Conservation (phyloP, 2,329 filamentous ascomycete species). For the Fusarium nygamai region DNA sequence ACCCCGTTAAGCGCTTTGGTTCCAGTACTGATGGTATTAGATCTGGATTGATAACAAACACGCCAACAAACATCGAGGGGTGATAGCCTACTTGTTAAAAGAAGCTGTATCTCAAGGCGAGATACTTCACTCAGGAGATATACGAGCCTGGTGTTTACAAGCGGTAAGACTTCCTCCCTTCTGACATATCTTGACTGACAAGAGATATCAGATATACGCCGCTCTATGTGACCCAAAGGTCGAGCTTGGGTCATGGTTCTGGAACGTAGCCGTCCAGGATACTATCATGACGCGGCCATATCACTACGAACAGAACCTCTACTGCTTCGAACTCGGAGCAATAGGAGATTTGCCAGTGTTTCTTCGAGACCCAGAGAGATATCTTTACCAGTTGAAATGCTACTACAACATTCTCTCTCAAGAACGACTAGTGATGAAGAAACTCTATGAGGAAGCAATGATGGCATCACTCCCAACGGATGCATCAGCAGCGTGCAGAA, state of each 20-base stretch:
- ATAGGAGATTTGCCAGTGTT: conserved; percentile 16
- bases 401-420: conserved; percentile 6
- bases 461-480: not conserved
- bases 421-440: not conserved
- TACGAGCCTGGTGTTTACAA: conserved; percentile 15
- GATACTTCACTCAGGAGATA: not conserved
- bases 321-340: conserved; percentile 9
- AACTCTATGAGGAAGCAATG: not conserved
- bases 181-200: not conserved
- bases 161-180: not conserved
- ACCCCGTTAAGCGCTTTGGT: rapidly evolving
- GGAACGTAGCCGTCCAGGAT: conserved; percentile 10
- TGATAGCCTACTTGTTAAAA: not conserved
- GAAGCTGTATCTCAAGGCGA: not conserved
- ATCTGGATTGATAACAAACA: conserved; percentile 25
- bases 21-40: not conserved
- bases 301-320: conserved; percentile 1
- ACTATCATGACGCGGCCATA: conserved; percentile 3
- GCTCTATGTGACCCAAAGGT: conserved; percentile 6
- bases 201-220: not conserved
- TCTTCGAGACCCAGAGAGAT: conserved; percentile 12
- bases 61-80: conserved; percentile 4
- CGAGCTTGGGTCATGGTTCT: conserved; percentile 20
- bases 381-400: conserved; percentile 21
- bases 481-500: not conserved